Evolutionary conservation across 1,284 basidiomycete genomes (phyloP).

Genomic region (Cutaneotrichosporon sp.): DNA sequence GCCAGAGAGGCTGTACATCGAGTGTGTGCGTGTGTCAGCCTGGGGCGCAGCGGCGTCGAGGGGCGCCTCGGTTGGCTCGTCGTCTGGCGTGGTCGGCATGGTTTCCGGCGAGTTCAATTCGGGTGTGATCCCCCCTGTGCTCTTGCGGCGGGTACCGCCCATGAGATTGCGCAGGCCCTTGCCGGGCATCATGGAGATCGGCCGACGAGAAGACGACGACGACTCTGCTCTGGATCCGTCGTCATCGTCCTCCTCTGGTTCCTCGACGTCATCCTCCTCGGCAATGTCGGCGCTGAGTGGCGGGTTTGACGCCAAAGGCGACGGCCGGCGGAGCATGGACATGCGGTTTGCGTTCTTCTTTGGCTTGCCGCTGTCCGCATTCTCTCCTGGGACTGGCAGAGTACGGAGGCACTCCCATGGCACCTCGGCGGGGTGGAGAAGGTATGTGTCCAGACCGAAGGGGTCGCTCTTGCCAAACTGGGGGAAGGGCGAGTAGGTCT

Average conservation of each 20-base stretch:
- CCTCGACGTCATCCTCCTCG: not conserved
- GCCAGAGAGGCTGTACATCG: constrained; percentile 29
- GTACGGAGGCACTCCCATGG: constrained; percentile 36
- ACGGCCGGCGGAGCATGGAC: constrained; percentile 15
- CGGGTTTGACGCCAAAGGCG: constrained; percentile 24
- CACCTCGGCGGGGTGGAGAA: constrained; percentile 35
- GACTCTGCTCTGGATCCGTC: not conserved
- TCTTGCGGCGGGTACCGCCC: constrained; percentile 5
- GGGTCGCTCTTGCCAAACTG: constrained; percentile 36
- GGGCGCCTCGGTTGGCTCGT: not conserved
- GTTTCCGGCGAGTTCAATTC: not conserved
- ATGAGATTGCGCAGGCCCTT: constrained; percentile 6
- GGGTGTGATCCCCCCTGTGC: not conserved
- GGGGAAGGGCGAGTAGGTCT: constrained; percentile 42
- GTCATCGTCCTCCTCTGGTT: not conserved
- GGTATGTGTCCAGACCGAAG: constrained; percentile 36
- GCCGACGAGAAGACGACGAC: not conserved
- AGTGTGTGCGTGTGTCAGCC: constrained; percentile 4
- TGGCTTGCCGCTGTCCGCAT: not conserved
- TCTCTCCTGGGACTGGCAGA: constrained; percentile 9
- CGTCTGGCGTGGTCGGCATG: constrained; percentile 1
- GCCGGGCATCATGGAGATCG: not conserved
- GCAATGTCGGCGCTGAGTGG: constrained; percentile 22
- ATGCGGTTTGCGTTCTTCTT: not conserved
- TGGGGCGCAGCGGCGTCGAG: too few relatives aligned